Percentiles rank a stretch among this genome's conserved stretches.
Evolutionary conservation across 2,329 filamentous ascomycete species (phyloP).

Genomic region (Cytospora paraplurivora): DNA sequence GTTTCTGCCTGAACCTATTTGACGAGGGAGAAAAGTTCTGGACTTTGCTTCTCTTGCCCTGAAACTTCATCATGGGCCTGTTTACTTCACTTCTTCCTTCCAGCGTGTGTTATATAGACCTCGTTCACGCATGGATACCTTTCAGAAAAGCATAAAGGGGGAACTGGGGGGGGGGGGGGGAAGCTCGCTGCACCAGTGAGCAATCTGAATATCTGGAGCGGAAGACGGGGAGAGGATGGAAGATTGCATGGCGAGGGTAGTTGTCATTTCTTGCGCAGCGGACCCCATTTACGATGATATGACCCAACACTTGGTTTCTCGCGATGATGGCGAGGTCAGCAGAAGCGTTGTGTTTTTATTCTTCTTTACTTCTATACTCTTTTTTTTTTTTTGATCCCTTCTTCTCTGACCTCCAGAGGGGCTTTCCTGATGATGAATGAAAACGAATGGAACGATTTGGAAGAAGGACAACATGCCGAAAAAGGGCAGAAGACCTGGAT

Average conservation of each 20-base stretch:
- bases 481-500: neutral
- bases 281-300: neutral
- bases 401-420: neutral
- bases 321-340: conserved; percentile 1
- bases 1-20: neutral
- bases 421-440: conserved; percentile 5
- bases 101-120: conserved; percentile 1
- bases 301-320: neutral
- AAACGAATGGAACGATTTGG: neutral
- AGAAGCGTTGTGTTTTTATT: neutral
- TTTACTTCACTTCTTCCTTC: neutral
- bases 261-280: neutral
- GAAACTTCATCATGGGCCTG: neutral
- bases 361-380: neutral
- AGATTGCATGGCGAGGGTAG: neutral
- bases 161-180: no score
- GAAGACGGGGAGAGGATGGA: neutral
- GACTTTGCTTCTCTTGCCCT: neutral
- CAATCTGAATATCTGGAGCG: neutral
- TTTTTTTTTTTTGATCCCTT: conserved; percentile 8
- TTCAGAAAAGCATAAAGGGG: neutral
- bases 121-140: neutral
- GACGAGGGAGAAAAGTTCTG: neutral
- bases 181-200: neutral
- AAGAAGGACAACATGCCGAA: neutral